These are phyloP conservation scores for Wickerhamomyces bisporus DNA, from an alignment of 805 yeast species.

Conservation along the genomic window DNA sequence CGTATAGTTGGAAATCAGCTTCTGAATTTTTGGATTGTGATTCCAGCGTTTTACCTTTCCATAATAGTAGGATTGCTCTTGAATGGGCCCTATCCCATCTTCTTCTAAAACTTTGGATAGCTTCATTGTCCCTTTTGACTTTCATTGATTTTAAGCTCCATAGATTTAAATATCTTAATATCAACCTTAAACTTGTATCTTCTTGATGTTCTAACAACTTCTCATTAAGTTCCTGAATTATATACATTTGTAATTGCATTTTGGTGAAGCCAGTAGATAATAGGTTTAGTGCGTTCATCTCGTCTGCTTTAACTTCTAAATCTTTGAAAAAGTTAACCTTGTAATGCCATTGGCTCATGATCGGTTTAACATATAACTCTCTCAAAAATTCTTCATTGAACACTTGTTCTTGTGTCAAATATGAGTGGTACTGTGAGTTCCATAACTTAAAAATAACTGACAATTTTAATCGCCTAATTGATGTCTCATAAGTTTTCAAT, in stretches of 20 bases:
- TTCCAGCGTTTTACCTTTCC: constrained; percentile 25
- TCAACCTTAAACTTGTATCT: constrained; percentile 18
- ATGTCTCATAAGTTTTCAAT: constrained; percentile 1
- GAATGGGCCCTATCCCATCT: constrained; percentile 37
- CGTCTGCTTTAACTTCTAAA: constrained; percentile 19
- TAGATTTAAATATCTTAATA: constrained; percentile 23
- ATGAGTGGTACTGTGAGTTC: constrained; percentile 5
- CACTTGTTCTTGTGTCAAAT: constrained; percentile 3
- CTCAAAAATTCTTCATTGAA: constrained; percentile 6
- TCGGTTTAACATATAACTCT: constrained; percentile 2
- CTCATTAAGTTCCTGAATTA: constrained; percentile 13
- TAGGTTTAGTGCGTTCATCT: constrained; percentile 20
- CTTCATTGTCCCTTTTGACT: constrained; percentile 29
- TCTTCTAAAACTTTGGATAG: constrained; percentile 26
- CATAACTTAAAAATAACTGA: constrained; percentile 6
- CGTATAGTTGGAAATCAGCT: neutral
- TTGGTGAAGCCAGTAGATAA: constrained; percentile 21
- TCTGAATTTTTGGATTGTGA: neutral
- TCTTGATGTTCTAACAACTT: constrained; percentile 18
- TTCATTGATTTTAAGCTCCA: constrained; percentile 32
- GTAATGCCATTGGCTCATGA: constrained; percentile 12
- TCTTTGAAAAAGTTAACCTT: constrained; percentile 8
- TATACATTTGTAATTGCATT: constrained; percentile 15
- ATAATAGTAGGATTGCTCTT: constrained; percentile 30
- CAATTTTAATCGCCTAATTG: too few species aligned